phyloP scores from a whole-genome alignment of 768 basidiomycete genomes.

The Suillus occidentalis region DNA sequence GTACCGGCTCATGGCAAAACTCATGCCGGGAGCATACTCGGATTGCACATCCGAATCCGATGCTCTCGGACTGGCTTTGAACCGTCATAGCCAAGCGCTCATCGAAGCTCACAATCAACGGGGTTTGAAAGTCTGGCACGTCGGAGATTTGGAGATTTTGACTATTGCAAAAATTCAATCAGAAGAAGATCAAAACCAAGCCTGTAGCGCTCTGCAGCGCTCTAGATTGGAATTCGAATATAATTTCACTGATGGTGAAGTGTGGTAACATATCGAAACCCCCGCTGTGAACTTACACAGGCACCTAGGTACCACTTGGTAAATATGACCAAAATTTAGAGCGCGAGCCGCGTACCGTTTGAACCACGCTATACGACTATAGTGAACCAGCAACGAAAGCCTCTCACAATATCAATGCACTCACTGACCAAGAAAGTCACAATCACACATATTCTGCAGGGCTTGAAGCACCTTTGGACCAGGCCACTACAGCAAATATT shows the following conservation, averaged over 20 bases:
- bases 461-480: neutral
- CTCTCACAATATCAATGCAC: neutral
- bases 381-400: neutral
- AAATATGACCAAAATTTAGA: neutral
- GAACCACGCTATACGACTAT: too few relatives aligned
- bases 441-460: too few relatives aligned
- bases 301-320: too few relatives aligned
- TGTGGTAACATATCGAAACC: too few relatives aligned
- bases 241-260: too few relatives aligned
- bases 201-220: too few relatives aligned
- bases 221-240: too few relatives aligned
- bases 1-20: neutral
- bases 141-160: too few relatives aligned
- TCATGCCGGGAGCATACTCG: neutral
- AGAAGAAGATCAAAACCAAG: too few relatives aligned
- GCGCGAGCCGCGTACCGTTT: neutral
- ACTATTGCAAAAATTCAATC: too few relatives aligned
- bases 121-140: neutral
- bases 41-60: neutral
- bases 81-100: neutral
- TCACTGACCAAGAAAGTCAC: too few relatives aligned
- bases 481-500: neutral
- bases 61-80: neutral
- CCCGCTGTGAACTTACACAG: neutral
- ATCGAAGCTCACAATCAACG: neutral